Percentiles rank a stretch among this genome's conserved stretches.
These are phyloP conservation scores for Lecanicillium sp. DNA, from an alignment of 2,329 filamentous ascomycete species.

Conservation along the genomic window DNA sequence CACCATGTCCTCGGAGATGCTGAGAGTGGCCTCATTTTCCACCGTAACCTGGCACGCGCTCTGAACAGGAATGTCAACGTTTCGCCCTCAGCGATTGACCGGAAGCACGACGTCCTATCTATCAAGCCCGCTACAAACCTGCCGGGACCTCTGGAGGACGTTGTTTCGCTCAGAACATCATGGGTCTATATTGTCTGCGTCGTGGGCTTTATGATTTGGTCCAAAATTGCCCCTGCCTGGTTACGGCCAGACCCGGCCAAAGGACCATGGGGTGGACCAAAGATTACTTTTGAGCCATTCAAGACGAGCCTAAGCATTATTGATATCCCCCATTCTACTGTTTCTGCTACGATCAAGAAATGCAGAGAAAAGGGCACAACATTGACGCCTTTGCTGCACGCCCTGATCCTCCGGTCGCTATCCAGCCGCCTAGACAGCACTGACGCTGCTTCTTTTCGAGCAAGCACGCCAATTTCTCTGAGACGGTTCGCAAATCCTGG, in stretches of 20 bases:
- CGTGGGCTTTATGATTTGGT: neutral
- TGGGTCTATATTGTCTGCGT: neutral
- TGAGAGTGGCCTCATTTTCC: neutral
- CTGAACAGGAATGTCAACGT: neutral
- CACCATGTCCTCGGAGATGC: neutral
- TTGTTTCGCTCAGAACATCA: neutral
- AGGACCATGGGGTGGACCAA: neutral
- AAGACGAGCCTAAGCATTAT: neutral
- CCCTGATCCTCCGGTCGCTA: neutral
- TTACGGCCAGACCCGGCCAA: neutral
- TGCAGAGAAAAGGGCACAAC: neutral
- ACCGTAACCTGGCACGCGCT: neutral
- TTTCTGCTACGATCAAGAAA: neutral
- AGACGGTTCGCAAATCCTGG: neutral
- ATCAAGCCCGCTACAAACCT: neutral
- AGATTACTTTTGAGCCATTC: neutral
- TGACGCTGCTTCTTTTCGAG: neutral
- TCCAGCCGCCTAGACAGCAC: neutral
- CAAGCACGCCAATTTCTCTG: neutral
- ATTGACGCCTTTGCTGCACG: neutral
- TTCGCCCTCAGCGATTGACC: neutral
- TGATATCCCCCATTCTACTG: neutral
- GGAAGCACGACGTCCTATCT: neutral
- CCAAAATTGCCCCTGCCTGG: conserved; percentile 1
- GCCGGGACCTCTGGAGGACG: neutral